phyloP scores from a whole-genome alignment of 176 grass and related monocot species.

The Musa beccarii region DNA sequence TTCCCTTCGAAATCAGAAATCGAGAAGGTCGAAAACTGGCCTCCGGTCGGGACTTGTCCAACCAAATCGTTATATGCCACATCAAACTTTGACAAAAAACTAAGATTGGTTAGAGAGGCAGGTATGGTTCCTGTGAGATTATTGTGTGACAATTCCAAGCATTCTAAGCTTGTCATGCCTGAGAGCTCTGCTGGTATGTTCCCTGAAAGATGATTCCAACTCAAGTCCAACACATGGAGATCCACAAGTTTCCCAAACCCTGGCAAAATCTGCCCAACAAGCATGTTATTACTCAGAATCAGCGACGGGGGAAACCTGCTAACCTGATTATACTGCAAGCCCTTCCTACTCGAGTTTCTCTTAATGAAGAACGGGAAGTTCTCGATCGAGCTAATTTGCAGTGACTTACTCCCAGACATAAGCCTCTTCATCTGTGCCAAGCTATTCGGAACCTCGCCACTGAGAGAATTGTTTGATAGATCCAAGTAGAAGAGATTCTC shows the following conservation, averaged over 20 bases:
- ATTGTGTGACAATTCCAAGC: constrained; percentile 7
- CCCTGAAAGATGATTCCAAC: neutral
- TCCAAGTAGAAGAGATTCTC: constrained; percentile 3
- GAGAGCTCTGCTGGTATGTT: constrained; percentile 1
- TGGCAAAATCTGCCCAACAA: neutral
- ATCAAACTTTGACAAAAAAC: constrained; percentile 3
- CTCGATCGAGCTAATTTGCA: neutral
- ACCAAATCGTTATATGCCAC: neutral
- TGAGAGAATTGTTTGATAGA: constrained; percentile 7
- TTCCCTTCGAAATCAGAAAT: constrained; percentile 7
- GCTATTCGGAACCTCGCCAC: neutral
- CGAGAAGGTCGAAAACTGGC: neutral
- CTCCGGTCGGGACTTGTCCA: neutral
- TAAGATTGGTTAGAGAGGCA: neutral
- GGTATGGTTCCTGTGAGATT: constrained; percentile 4
- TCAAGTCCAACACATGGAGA: constrained; percentile 9
- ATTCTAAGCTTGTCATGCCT: constrained; percentile 2
- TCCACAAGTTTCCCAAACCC: neutral
- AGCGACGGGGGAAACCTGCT: neutral
- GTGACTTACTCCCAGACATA: neutral
- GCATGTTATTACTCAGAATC: neutral
- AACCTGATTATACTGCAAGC: constrained; percentile 5
- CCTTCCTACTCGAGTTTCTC: neutral
- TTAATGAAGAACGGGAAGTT: constrained; percentile 5
- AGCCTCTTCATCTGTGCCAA: constrained; percentile 2